Base-by-base conservation (phyloP, 2,329 filamentous ascomycete genomes). In the Phaeomoniella chlamydospora region DNA sequence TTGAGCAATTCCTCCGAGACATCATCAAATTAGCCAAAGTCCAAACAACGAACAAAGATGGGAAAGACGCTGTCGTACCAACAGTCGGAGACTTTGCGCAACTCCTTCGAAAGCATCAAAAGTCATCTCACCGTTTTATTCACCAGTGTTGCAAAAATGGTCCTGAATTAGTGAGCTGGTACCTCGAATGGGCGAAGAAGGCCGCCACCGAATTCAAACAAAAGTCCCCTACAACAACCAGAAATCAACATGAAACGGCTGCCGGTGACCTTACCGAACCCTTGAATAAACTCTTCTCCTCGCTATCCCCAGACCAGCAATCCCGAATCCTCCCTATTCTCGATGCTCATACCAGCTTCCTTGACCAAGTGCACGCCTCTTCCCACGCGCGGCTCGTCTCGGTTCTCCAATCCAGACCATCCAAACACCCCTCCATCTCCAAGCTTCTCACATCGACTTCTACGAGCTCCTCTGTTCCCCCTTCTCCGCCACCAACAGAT, bases 1-100 rank as follows among this genome's bases (percentile, higher is more conserved):
- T 72, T 2, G 74, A 87, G 50, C 62, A 59, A 6, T 86, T 90
- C 47, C 51, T 87, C 15, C 69, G 71, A 4, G 81, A 86, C 43
- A 69, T 87, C 39, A 72, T 90, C 52, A 72, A 74, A 41, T 65
- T 49, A 3, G 56, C 59, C 6, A 62, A 65, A 17, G 46, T 54
- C 14, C 55, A 54, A 33, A 56, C 41, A 18, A 39, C 38, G 19
- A 19, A 48, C 29, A 55, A 52, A 30, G 47, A 48, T 6, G 37
- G 32, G 15, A 42, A 42, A 6, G 44, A 42, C 13, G 33, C 53
- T n/a, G 46, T 51, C 22, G 41, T 58, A 31, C 72, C 80, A 0
- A 74, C 70, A 0, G 77, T 86, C 1, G 74, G 81, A 43, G 80
- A 87, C 47, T 88, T 77, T 42, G 75, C 85, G 5, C 56, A 66